Evolutionary conservation across 257 asterid genomes (phyloP), one percentile per base, ranked within the genome.

Genomic region (Solanum rostratum): DNA sequence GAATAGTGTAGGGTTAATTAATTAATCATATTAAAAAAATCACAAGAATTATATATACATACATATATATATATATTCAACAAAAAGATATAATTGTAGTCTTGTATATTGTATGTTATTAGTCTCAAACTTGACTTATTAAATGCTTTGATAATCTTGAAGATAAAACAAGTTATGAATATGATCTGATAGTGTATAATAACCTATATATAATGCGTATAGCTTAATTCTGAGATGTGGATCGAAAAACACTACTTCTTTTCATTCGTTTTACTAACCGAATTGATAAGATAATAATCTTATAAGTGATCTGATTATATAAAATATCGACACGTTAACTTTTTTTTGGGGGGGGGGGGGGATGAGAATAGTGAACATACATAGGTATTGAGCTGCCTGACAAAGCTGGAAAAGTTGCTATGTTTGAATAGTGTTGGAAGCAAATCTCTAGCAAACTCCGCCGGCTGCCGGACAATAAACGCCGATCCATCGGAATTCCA

Each of bases 401-500:
- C 97, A 80, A 96, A 96, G 97, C 99, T 96, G 84, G 99, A 96
- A 93, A 96, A 96, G 89, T 96, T 96, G 94, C 95, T 85, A 90
- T 95, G 99, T 80, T 96, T 96, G 90, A 96, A 96, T 60, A 94
- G 90, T 0, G 94, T 94, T 0, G 98, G 99, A 0, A 96, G 94
- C 90, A 94, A 87, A 79, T 96, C 98, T 81, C 97, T 86, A 33
- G 99, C 90, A 65, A 96, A 94, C 87, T 96, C 98, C 71, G 95
- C 93, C 87, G 98, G 93, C 87, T 93, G 97, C 98, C 98, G 94
- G 74, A 96, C 98, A n/a, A 96, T 88, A 60, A 96, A 96, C 30
- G 92, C 95, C 55, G 95, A 90, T 66, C 98, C 99, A 27, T 90
- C 95, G 13, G 30, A 87, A 91, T 94, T 96, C 99, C 99, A 96